These are phyloP conservation scores for Thelephora ganbajun DNA, from an alignment of 768 basidiomycete species.

Conservation along the genomic window DNA sequence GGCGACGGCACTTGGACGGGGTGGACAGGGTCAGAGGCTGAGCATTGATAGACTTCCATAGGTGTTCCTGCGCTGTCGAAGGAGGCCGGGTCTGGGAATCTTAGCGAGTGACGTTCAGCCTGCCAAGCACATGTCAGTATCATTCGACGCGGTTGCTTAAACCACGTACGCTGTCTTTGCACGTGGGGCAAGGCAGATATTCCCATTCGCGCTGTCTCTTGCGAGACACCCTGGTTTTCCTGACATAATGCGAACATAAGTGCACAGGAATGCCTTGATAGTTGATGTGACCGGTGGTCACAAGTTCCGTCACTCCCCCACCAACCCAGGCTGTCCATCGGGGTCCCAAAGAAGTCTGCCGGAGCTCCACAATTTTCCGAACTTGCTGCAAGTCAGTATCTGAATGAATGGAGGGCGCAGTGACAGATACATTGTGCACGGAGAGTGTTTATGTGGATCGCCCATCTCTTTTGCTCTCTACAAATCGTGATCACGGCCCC, in stretches of 20 bases:
- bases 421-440: conserved; percentile 29
- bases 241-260: conserved; percentile 7
- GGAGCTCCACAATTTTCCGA: conserved; percentile 28
- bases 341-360: conserved; percentile 32
- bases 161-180: conserved; percentile 31
- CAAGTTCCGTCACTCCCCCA: conserved; percentile 30
- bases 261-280: too few relatives aligned
- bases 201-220: conserved; percentile 20
- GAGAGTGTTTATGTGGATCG: conserved; percentile 31
- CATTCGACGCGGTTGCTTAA: background rate
- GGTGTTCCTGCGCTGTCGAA: too few relatives aligned
- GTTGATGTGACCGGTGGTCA: conserved; percentile 9
- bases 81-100: conserved; percentile 15
- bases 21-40: conserved; percentile 13
- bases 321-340: conserved; percentile 35
- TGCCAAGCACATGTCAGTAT: conserved; percentile 8
- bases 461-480: conserved; percentile 29
- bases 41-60: conserved; percentile 12
- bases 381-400: conserved; percentile 16
- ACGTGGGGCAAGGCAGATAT: conserved; percentile 25
- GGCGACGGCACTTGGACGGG: background rate
- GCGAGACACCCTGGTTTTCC: conserved; percentile 31
- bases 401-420: background rate
- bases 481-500: conserved; percentile 30
- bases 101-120: conserved; percentile 22